Evolutionary conservation across 805 yeast species (phyloP).

Genomic region (Monosporozyma aquatica): DNA sequence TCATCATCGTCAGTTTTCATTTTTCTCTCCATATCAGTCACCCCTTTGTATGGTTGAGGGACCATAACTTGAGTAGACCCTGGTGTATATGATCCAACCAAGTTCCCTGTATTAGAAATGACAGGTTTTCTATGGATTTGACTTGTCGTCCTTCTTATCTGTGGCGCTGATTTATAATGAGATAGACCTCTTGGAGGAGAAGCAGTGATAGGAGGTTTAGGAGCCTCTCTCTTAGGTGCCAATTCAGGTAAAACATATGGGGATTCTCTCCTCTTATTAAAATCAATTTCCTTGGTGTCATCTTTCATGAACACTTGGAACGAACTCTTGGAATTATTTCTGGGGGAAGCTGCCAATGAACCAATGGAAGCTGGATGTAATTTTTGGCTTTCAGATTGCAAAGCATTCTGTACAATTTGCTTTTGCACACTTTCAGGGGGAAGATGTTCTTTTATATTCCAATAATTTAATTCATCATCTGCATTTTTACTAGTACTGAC

Average conservation of each 20-base stretch:
- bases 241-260: constrained; percentile 54
- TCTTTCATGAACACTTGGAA: constrained; percentile 60
- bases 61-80: constrained; percentile 36
- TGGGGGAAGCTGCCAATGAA: constrained; percentile 3
- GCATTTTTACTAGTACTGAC: constrained; percentile 5
- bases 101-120: constrained; percentile 12
- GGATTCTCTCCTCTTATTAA: constrained; percentile 67
- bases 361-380: constrained; percentile 3
- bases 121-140: constrained; percentile 7
- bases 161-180: constrained; percentile 11
- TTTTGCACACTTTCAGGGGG: neutral
- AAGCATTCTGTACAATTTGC: constrained; percentile 1
- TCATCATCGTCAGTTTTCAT: constrained; percentile 10
- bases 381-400: neutral
- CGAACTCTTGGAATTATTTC: constrained; percentile 31
- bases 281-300: constrained; percentile 66
- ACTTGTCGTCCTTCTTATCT: constrained; percentile 13
- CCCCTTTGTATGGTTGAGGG: constrained; percentile 36
- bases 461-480: constrained; percentile 22
- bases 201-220: constrained; percentile 48
- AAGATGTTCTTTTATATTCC: constrained; percentile 22
- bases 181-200: constrained; percentile 19
- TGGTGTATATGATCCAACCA: constrained; percentile 34
- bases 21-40: constrained; percentile 10
- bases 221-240: constrained; percentile 63